Base-by-base conservation (phyloP, 108 stramenopile species). In the Thalassiosira profunda region DNA sequence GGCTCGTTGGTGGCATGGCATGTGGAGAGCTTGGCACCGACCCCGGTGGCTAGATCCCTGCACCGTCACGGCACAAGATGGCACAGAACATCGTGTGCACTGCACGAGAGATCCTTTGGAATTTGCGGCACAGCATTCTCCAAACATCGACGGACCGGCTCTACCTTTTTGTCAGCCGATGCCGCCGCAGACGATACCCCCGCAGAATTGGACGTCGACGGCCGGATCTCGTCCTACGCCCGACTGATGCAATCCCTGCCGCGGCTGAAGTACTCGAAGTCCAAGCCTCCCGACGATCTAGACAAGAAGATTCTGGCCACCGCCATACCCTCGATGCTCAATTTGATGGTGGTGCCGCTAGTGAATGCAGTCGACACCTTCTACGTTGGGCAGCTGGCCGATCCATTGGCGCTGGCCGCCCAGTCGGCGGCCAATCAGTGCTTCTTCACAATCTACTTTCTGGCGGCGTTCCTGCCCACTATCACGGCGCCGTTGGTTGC, bases 361-460 rank as follows among this genome's bases (percentile, higher is more conserved):
- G 90, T 95, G 21, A 90, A 90, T 60, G 63, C 79, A 30, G 89
- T 90, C 9, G 93, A 95, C 67, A 90, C 88, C 30, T 90, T 87
- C 61, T 95, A 86, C 81, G 90, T 92, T 14, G 90, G 90, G n/a
- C 73, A 77, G 23, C 60, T 95, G 48, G 80, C 84, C 4, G 30
- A 58, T 45, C 88, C 89, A 5, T 47, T 95, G 30, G 85, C 89
- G 3, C 44, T 95, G 53, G 90, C 93, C 28, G 93, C 87, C 3
- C 88, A 90, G 60, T 69, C 81, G n/a, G 93, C 93, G 0, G 90
- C 93, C 33, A 95, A 92, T 74, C 85, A 89, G 63, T 87, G 86
- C 38, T 88, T 88, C 67, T 86, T 84, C 67, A 84, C 87, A 5
- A 23, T 89, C 0, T 95, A 80, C 61, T 95, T 90, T 52, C 31